Conservation (phyloP, 1,284 basidiomycete species). For the Tilletia walkeri region DNA sequence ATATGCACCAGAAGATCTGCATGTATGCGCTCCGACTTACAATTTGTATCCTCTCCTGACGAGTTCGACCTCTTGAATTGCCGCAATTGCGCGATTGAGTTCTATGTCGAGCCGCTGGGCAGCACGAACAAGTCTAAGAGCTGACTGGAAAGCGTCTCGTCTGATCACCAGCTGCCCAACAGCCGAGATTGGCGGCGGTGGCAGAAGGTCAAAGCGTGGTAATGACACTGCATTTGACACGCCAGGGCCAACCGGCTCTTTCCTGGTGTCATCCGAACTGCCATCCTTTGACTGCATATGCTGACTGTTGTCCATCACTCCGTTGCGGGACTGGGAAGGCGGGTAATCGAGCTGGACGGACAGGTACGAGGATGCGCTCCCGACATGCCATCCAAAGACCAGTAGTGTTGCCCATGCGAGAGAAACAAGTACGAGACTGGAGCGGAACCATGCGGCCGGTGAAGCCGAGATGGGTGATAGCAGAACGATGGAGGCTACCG, state of each 20-base stretch:
- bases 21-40: conserved; percentile 18
- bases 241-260: not conserved
- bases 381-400: conserved; percentile 19
- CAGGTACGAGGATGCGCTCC: conserved; percentile 13
- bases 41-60: conserved; percentile 51
- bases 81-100: conserved; percentile 44
- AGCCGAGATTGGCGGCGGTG: not conserved
- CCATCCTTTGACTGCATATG: not conserved
- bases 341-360: conserved; percentile 14
- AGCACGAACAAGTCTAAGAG: conserved; percentile 29
- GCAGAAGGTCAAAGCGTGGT: not conserved
- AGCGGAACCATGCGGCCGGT: conserved; percentile 27
- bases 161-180: not conserved
- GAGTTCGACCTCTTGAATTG: conserved; percentile 53
- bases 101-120: conserved; percentile 41
- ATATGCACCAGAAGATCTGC: not conserved
- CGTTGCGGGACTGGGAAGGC: not conserved
- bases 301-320: not conserved
- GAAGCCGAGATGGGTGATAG: conserved; percentile 27
- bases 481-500: conserved; percentile 23
- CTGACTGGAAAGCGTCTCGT: conserved; percentile 16
- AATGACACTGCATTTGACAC: not conserved
- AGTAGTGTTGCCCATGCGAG: conserved; percentile 28
- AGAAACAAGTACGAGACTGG: conserved; percentile 23
- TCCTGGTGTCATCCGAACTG: not conserved